Base-by-base conservation (phyloP, 1,284 basidiomycete species). In the Naganishia sp. region DNA sequence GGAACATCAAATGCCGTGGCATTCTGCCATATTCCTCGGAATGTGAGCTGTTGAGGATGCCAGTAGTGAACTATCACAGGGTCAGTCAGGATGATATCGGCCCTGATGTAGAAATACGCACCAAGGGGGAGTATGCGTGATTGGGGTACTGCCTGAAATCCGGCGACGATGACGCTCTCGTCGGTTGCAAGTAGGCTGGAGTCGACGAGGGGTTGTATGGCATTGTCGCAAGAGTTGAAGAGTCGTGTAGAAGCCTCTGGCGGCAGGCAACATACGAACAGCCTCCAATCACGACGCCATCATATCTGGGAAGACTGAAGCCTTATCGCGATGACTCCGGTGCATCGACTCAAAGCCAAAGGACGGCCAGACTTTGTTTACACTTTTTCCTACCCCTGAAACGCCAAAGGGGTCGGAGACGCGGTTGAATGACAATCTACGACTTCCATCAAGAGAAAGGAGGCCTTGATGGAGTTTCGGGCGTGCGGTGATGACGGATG, bases 81-180 rank as follows among this genome's bases (percentile, higher is more conserved):
- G 35, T 61, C 51, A 54, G 61, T n/a, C 13, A 13, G 10, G 13
- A 28, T 2, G 18, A 28, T 0, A 9, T 25, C 28, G 18, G 5
- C 6, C 10, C 28, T 3, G 11, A 23, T 4, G 17, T 15, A 28
- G 7, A 41, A 0, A n/a, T 31, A 54, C 61, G 32, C 42, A 63
- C 61, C 41, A 63, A 21, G 11, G 61, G 51, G 2, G 61, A 63
- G 21, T 54, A 63, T 3, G 61, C 61, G 31, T 63, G 43, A 43
- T 63, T 45, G 15, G 61, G 61, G n/a, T 35, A 31, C 5, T 45
- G 50, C 9, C 51, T 49, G 39, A 23, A 35, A 18, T 54, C 61
- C n/a, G 35, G 47, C 6, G 58, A 50, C 3, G 58, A 7, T 23
- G 32, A 41, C 49, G 23, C 18, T 51, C 39, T 61, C 58, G 35